Evolutionary conservation across 2,329 filamentous ascomycete species (phyloP).

Genomic region (Aspergillus ruber): DNA sequence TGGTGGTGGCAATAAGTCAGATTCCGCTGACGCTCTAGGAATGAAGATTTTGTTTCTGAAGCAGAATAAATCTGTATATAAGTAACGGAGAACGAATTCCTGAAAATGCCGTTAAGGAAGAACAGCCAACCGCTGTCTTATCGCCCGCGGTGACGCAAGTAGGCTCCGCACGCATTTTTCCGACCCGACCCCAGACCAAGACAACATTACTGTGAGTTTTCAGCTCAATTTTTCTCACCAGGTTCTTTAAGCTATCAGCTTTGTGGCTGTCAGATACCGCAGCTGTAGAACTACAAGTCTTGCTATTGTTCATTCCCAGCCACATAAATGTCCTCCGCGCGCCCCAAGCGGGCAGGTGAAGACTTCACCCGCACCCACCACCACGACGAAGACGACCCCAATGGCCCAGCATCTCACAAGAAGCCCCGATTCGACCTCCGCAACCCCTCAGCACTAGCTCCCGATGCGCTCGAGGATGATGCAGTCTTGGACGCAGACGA

Average conservation of each 20-base stretch:
- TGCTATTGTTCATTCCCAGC: background rate
- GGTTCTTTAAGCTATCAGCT: too few relatives aligned
- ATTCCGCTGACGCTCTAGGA: background rate
- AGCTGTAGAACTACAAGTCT: background rate
- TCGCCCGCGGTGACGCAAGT: conserved; percentile 32
- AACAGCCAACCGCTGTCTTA: conserved; percentile 2
- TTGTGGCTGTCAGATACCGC: background rate
- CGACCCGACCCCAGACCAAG: conserved; percentile 30
- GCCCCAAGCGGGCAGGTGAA: conserved; percentile 78
- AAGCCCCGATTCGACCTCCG: conserved; percentile 90
- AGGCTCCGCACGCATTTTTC: conserved; percentile 33
- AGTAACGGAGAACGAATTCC: too few relatives aligned
- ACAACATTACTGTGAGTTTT: background rate
- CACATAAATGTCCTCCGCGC: conserved; percentile 52
- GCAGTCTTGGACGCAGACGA: conserved; percentile 83
- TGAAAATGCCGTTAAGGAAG: too few relatives aligned
- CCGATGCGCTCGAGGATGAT: conserved; percentile 69
- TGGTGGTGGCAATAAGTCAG: background rate
- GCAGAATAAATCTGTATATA: background rate
- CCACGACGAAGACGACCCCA: conserved; percentile 43
- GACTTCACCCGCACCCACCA: conserved; percentile 71
- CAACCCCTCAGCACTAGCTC: conserved; percentile 85
- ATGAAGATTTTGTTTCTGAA: background rate
- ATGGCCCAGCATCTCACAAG: conserved; percentile 52
- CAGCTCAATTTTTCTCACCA: background rate